Evolutionary conservation across 176 grass and related monocot genomes (phyloP).

Genomic region (Secale cereale): DNA sequence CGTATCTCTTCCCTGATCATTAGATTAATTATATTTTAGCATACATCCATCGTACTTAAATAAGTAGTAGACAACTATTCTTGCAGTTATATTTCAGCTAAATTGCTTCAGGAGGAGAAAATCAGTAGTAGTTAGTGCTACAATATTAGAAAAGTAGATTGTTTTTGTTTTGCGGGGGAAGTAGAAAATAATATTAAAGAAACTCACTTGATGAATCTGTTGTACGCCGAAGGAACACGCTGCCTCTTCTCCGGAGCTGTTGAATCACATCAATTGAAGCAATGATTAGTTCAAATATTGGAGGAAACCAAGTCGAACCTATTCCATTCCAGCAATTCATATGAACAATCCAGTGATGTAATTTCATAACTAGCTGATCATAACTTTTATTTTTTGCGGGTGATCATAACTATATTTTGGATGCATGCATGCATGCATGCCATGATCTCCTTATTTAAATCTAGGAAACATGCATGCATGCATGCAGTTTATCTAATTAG

Average conservation of each 20-base stretch:
- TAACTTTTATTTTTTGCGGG: too few species aligned
- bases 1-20: slow-evolving; percentile 69
- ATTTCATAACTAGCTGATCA: too few species aligned
- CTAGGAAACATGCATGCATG: too few species aligned
- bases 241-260: slow-evolving; percentile 89
- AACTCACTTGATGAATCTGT: slow-evolving; percentile 94
- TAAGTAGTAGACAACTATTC: background rate
- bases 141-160: background rate
- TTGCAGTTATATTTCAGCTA: background rate
- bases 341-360: background rate
- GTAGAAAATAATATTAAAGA: background rate
- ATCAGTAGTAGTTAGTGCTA: background rate
- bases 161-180: too few species aligned
- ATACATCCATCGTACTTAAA: background rate
- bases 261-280: slow-evolving; percentile 8
- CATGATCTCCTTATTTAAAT: too few species aligned
- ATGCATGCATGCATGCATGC: background rate
- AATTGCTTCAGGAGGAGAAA: background rate
- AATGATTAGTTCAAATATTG: background rate
- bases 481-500: background rate
- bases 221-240: slow-evolving; percentile 91
- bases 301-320: background rate
- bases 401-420: background rate
- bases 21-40: background rate
- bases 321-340: background rate